Conservation (phyloP, 768 basidiomycete genomes). For the Gymnopilus dilepis region DNA sequence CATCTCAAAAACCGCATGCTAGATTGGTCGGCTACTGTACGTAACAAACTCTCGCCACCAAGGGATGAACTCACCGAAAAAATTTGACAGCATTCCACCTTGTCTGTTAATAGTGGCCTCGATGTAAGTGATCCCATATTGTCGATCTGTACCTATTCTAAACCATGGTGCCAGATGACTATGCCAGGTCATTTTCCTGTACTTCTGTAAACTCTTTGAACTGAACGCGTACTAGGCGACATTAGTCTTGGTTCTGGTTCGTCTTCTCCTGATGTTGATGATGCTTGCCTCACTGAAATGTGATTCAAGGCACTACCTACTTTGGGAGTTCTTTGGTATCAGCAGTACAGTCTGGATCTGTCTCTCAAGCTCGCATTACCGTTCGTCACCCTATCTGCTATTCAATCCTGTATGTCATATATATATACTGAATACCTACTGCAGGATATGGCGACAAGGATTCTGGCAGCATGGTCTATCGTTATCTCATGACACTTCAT, state of each 20-base stretch:
- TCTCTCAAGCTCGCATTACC: constrained; percentile 62
- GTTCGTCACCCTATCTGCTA: constrained; percentile 35
- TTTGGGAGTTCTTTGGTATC: constrained; percentile 65
- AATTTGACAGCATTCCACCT: constrained; percentile 46
- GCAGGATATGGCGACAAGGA: constrained; percentile 72
- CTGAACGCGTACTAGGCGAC: constrained; percentile 38
- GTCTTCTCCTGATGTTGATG: background rate
- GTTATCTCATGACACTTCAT: background rate
- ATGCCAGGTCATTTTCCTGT: constrained; percentile 58
- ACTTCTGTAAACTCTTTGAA: background rate
- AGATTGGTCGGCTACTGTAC: constrained; percentile 72
- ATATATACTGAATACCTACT: background rate
- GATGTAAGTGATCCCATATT: constrained; percentile 49
- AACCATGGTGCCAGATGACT: too few species aligned
- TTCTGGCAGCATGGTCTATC: constrained; percentile 65
- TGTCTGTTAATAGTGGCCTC: constrained; percentile 62
- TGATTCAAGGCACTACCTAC: constrained; percentile 45
- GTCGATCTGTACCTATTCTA: background rate
- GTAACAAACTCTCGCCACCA: background rate
- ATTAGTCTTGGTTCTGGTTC: constrained; percentile 51
- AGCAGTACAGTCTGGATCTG: constrained; percentile 64
- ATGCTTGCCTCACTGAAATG: background rate
- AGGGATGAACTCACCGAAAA: background rate
- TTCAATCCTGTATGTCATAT: background rate
- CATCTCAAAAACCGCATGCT: background rate